These are phyloP conservation scores for Geotrichum cucujoidarum DNA, from an alignment of 1,139 yeast species.

Conservation along the genomic window DNA sequence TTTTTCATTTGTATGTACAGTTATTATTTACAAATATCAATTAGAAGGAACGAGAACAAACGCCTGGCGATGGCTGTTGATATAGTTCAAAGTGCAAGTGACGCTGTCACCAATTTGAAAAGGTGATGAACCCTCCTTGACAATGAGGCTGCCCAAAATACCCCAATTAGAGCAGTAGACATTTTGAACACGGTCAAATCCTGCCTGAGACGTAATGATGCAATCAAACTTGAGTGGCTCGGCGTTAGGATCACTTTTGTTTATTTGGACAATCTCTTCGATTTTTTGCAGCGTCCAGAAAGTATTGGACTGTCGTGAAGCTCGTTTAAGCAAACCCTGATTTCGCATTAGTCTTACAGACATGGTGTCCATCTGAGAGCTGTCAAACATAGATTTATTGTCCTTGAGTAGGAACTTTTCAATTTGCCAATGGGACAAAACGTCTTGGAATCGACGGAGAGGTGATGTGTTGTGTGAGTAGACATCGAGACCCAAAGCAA, in stretches of 20 bases:
- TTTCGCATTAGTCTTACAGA: slow-evolving; percentile 16
- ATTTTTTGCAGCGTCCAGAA: slow-evolving; percentile 17
- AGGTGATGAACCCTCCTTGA: slow-evolving; percentile 11
- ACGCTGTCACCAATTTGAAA: slow-evolving; percentile 8
- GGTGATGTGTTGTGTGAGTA: slow-evolving; percentile 89
- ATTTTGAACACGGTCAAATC: slow-evolving; percentile 5
- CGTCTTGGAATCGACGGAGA: slow-evolving; percentile 76
- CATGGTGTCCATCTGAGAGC: slow-evolving; percentile 14
- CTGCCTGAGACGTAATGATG: slow-evolving; percentile 8
- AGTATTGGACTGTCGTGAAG: slow-evolving; percentile 12
- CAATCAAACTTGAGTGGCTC: slow-evolving; percentile 8
- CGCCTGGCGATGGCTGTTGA: slow-evolving; percentile 7
- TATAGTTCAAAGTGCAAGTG: slow-evolving; percentile 6
- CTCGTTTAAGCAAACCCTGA: slow-evolving; percentile 16
- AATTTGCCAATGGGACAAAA: slow-evolving; percentile 71
- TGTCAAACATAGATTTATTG: slow-evolving; percentile 9
- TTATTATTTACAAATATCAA: slow-evolving; percentile 1
- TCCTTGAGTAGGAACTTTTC: slow-evolving; percentile 40
- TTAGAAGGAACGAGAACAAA: slow-evolving; percentile 4
- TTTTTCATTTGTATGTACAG: background rate
- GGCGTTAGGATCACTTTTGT: background rate
- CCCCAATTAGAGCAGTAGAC: slow-evolving; percentile 24
- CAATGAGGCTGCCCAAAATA: slow-evolving; percentile 12
- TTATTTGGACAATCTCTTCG: background rate
- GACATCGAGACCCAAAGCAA: slow-evolving; percentile 55